These are phyloP conservation scores for Alternaria alternata DNA, from an alignment of 2,329 filamentous ascomycete species.

Conservation along the genomic window DNA sequence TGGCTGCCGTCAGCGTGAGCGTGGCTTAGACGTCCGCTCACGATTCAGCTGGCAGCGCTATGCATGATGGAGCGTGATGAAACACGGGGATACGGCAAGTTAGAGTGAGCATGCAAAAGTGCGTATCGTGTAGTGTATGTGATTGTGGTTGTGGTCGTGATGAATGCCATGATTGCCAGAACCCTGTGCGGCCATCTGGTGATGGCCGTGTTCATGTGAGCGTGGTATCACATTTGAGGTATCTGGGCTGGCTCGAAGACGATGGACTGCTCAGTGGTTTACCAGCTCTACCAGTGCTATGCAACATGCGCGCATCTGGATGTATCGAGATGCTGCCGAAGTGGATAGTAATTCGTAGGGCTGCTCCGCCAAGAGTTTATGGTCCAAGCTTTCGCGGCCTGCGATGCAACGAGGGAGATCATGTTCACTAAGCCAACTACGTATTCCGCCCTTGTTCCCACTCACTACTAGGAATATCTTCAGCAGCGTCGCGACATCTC, in stretches of 20 bases:
- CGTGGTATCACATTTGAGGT: not conserved
- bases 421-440: constrained; percentile 4
- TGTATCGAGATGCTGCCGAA: not conserved
- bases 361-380: constrained; percentile 10
- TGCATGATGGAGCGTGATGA: constrained; percentile 26
- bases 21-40: constrained; percentile 41
- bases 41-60: constrained; percentile 24
- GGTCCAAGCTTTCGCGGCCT: constrained; percentile 12
- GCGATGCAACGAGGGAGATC: constrained; percentile 6
- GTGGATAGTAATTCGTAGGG: constrained; percentile 1
- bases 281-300: not conserved
- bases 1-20: constrained; percentile 29
- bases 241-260: not conserved
- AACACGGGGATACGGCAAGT: constrained; percentile 16
- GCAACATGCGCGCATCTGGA: not conserved
- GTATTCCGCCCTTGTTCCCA: not conserved
- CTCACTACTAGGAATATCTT: not conserved
- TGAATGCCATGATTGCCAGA: not conserved
- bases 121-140: not conserved
- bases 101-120: not conserved
- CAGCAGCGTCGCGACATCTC: not conserved
- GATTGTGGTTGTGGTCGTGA: not conserved
- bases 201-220: not conserved
- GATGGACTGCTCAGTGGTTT: not conserved
- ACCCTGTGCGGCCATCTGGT: constrained; percentile 22